Percentiles rank a stretch among this genome's conserved stretches.
phyloP scores from a whole-genome alignment of 345 rosid species.

The Salix brachista region DNA sequence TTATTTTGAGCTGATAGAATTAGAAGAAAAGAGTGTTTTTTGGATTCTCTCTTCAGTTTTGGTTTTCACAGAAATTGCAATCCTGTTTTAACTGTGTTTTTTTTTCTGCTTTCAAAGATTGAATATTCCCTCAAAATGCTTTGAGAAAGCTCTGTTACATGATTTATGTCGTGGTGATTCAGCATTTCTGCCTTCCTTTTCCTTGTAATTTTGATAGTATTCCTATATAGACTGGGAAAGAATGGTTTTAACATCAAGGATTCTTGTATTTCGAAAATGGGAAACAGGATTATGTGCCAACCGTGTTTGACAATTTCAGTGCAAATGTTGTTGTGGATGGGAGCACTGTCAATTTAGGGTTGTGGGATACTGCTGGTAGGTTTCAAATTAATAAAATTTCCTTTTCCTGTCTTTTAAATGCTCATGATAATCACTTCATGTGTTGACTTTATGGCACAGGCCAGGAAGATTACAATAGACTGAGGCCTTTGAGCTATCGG shows the following conservation, averaged over 20 bases:
- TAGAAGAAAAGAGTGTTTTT: background rate
- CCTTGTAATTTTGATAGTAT: background rate
- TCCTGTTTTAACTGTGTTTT: background rate
- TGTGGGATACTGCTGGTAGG: conserved; percentile 87
- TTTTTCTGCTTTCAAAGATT: background rate
- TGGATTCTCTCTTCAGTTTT: background rate
- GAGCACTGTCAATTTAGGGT: conserved; percentile 65
- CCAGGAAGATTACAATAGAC: conserved; percentile 88
- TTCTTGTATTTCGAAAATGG: background rate
- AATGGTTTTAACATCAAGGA: background rate
- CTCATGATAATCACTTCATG: conserved; percentile 6
- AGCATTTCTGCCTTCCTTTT: background rate
- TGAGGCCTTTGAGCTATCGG: conserved; percentile 87
- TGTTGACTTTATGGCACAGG: conserved; percentile 43
- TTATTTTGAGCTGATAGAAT: background rate
- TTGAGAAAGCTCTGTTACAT: background rate
- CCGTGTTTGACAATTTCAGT: conserved; percentile 81
- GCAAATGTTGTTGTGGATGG: conserved; percentile 85
- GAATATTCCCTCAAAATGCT: background rate
- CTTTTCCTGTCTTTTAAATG: background rate
- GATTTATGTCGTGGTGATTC: background rate
- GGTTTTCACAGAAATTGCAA: background rate
- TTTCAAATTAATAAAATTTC: conserved; percentile 3
- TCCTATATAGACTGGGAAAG: background rate
- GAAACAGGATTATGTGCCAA: conserved; percentile 76